Evolutionary conservation across 164 flowering plant genomes (phyloP).

Genomic region (Macadamia integrifolia): DNA sequence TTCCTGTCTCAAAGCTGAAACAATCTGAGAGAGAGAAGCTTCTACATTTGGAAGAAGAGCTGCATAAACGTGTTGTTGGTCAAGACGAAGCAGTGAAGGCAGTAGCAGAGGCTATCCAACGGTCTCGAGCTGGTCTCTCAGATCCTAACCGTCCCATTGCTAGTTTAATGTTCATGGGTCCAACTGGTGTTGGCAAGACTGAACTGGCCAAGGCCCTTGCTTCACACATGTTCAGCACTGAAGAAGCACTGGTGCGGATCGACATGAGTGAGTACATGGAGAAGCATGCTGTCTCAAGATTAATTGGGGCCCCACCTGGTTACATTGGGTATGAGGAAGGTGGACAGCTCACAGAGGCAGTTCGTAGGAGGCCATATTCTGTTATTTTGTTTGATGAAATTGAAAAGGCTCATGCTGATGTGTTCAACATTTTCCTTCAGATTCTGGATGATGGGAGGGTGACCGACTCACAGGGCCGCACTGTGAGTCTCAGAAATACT

Average conservation of each 20-base stretch:
- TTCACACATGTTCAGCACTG: conserved; percentile 86
- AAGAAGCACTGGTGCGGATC: conserved; percentile 89
- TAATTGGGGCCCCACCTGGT: conserved; percentile 99
- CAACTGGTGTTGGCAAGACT: conserved; percentile 98
- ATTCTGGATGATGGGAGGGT: conserved; percentile 96
- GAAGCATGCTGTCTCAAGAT: conserved; percentile 86
- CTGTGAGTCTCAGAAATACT: conserved; percentile 84
- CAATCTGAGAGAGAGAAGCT: conserved; percentile 90
- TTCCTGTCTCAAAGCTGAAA: conserved; percentile 91
- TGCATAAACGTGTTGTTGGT: conserved; percentile 92
- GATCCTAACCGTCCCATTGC: conserved; percentile 97
- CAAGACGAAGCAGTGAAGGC: conserved; percentile 90
- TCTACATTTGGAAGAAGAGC: conserved; percentile 78
- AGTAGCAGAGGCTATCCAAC: conserved; percentile 93
- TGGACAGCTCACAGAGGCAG: conserved; percentile 90
- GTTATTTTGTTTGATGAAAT: conserved; percentile 95
- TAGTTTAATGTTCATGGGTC: conserved; percentile 99
- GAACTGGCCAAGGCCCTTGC: conserved; percentile 97
- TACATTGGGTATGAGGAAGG: conserved; percentile 99
- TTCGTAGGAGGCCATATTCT: conserved; percentile 88
- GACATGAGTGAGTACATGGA: conserved; percentile 99
- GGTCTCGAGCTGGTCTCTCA: conserved; percentile 94
- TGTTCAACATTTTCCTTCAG: conserved; percentile 96
- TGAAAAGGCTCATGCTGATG: conserved; percentile 97
- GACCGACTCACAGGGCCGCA: conserved; percentile 96